A percentile compares a stretch with the other conserved stretches of the same genome.
Conservation (phyloP, 805 yeast genomes). For the Candida peoriensis region DNA sequence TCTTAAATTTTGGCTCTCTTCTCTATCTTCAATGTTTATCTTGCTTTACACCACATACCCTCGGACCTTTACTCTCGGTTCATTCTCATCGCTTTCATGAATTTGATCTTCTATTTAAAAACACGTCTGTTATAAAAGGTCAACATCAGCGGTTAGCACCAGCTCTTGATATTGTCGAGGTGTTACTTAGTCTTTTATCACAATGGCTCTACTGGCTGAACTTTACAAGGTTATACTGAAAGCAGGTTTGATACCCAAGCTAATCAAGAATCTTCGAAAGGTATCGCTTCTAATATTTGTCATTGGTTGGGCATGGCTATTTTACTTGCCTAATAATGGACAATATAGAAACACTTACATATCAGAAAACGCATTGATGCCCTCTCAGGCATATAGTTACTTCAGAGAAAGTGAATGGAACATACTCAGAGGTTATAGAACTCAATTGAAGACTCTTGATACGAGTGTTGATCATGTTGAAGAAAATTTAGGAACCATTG, state of each 20-base stretch:
- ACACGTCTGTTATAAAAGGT: too few relatives aligned
- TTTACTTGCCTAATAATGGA: conserved; percentile 71
- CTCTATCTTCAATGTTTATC: too few relatives aligned
- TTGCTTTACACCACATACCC: too few relatives aligned
- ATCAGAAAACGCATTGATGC: conserved; percentile 94
- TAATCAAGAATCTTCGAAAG: conserved; percentile 37
- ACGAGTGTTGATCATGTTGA: conserved; percentile 18
- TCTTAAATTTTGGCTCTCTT: too few relatives aligned
- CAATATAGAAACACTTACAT: conserved; percentile 80
- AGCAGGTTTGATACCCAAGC: conserved; percentile 41
- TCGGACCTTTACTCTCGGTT: too few relatives aligned
- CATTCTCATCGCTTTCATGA: too few relatives aligned
- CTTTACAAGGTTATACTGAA: conserved; percentile 39
- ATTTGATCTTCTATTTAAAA: too few relatives aligned
- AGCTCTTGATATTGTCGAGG: too few relatives aligned
- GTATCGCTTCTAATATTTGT: conserved; percentile 38
- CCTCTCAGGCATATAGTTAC: conserved; percentile 90
- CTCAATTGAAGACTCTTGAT: conserved; percentile 33
- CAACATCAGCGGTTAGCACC: too few relatives aligned
- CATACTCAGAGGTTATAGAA: conserved; percentile 74
- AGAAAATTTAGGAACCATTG: conserved; percentile 41
- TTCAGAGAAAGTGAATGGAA: conserved; percentile 96
- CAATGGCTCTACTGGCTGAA: conserved; percentile 43
- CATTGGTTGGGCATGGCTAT: conserved; percentile 53
- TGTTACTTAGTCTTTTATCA: too few relatives aligned